Evolutionary conservation across 192 early-diverging fungal species (phyloP).

Genomic region (Lunasporangiospora selenospora): DNA sequence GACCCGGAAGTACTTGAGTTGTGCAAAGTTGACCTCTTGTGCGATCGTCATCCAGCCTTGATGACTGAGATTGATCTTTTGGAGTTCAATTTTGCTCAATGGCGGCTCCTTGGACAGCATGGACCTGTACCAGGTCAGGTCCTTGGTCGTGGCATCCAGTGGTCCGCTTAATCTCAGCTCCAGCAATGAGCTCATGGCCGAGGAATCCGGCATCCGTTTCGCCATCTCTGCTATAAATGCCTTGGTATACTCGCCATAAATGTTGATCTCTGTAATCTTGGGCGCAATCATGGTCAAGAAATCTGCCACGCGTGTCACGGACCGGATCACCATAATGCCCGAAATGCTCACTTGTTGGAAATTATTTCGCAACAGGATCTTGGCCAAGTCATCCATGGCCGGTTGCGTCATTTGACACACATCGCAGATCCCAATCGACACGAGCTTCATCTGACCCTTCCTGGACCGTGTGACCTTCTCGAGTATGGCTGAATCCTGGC

Average conservation of each 20-base stretch:
- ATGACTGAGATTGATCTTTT: conserved; percentile 25
- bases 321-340: conserved; percentile 9
- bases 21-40: conserved; percentile 27
- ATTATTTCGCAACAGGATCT: conserved; percentile 10
- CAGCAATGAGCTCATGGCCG: conserved; percentile 6
- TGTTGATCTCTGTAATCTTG: conserved; percentile 22
- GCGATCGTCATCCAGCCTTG: conserved; percentile 41
- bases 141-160: conserved; percentile 19
- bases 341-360: conserved; percentile 13
- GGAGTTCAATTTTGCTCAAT: conserved; percentile 23
- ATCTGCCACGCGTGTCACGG: conserved; percentile 8
- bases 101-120: conserved; percentile 17
- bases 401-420: conserved; percentile 5
- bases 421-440: conserved; percentile 11
- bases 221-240: conserved; percentile 14
- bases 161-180: conserved; percentile 24
- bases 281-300: conserved; percentile 21
- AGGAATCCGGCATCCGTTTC: conserved; percentile 16
- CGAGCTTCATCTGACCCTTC: conserved; percentile 28
- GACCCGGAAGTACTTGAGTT: conserved; percentile 19
- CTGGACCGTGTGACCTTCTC: conserved; percentile 28
- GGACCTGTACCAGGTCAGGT: conserved; percentile 26
- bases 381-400: conserved; percentile 20
- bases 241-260: conserved; percentile 19
- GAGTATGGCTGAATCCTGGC: conserved; percentile 21